Evolutionary conservation across 176 grass and related monocot genomes (phyloP), one percentile per base, ranked within the genome.

Genomic region (Musa troglodytarum): DNA sequence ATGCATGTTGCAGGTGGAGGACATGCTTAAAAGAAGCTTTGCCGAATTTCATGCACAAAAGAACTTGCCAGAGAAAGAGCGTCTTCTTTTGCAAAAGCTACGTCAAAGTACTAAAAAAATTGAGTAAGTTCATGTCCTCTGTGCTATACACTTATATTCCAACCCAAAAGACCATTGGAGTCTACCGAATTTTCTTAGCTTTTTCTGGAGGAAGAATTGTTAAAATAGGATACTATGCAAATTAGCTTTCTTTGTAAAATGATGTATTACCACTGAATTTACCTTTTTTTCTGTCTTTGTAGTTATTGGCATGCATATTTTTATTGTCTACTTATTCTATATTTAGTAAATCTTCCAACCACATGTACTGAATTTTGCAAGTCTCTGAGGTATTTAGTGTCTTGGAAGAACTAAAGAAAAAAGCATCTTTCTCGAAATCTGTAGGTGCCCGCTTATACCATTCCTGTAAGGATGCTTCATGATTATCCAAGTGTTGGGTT

Each of bases 21-120:
- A 93, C 83, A 97, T 97, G 94, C 80, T 97, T 65, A 97, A 97
- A 86, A 93, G 94, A 91, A 97, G 94, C 76, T 97, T 97, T 77
- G 90, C 94, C 1, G 94, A 97, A 83, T 97, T 97, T 74, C 78
- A 97, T 76, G 81, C 94, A 65, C 94, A 97, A 74, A 97, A 97
- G 88, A 87, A 97, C 80, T 90, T 97, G 82, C 94, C 94, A 54
- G 88, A 97, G 74, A 97, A 88, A 85, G 87, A 97, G 78, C 87
- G 85, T 22, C 82, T 90, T 78, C 86, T 97, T 83, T 53, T 97
- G 72, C 86, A 85, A 81, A 97, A 88, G 85, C 82, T 93, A 68
- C 56, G 84, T 43, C 83, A 93, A 83, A 83, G 88, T 85, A 79
- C 83, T 80, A 83, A 85, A 85, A 81, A 75, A 74, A 90, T 97